Evolutionary conservation across 164 flowering plant species (phyloP), one percentile per base, ranked within the genome.

Genomic region (Echeveria elegans): DNA sequence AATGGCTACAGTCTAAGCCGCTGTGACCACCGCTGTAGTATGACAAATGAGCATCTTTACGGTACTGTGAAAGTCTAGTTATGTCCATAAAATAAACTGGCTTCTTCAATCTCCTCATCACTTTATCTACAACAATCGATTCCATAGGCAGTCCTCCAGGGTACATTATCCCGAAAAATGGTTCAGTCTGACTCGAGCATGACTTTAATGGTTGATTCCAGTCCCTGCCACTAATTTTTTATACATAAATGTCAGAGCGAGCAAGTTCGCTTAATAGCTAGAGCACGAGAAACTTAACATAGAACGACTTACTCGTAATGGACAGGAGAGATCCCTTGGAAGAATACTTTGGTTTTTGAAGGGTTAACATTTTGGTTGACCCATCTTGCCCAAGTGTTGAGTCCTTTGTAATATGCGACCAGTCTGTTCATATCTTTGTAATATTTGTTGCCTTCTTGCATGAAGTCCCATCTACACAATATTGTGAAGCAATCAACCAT

Each of bases 1-100:
- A 86, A 43, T 86, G 89, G 78, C 89, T 85, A 63, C 89, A 85
- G 61, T 85, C 89, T 15, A 52, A 63, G 53, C 72, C 76, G 8
- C 50, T 48, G 41, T 71, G 76, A 4, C 28, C 70, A 4, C 73
- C 78, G 40, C 85, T 72, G 47, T 83, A 83, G 0, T 3, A 24
- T 0, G 80, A 53, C 0, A 87, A 87, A 56, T 86, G 90, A 0
- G 75, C 85, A 67, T 85, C 89, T 63, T 80, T 83, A 15, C 89
- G 64, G 19, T 66, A 79, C 40, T 82, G 80, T 0, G 89, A 85
- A 0, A 85, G 76, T 11, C 40, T 29, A 2, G 89, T 83, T 16
- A 85, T 62, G 62, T 85, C 89, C 1, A 85, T 76, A 36, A 79
- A 74, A 63, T 70, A 75, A 21, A 85, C 86, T 0, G 85, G 84